phyloP scores from a whole-genome alignment of 2,329 filamentous ascomycete genomes.

The Alternaria angustiovoidea region DNA sequence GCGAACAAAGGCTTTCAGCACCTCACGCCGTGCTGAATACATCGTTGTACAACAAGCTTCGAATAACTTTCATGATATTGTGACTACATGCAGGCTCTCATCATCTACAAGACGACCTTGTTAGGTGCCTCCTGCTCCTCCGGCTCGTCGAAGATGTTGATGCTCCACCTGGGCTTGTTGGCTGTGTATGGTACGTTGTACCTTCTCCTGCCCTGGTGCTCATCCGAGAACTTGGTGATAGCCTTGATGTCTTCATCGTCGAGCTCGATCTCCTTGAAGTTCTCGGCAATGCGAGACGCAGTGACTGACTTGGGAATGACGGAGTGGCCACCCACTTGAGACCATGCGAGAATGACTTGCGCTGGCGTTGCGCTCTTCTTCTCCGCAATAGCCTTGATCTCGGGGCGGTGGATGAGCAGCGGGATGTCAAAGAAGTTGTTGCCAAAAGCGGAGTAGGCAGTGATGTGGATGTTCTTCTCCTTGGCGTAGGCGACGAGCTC shows the following conservation, averaged over 20 bases:
- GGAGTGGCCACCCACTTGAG: slow-evolving; percentile 67
- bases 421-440: slow-evolving; percentile 54
- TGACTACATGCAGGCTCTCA: neutral
- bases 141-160: slow-evolving; percentile 64
- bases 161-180: slow-evolving; percentile 63
- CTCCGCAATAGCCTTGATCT: slow-evolving; percentile 72
- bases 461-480: slow-evolving; percentile 45
- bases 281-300: slow-evolving; percentile 37
- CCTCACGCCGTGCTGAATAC: no score
- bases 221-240: slow-evolving; percentile 52
- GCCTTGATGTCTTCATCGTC: slow-evolving; percentile 35
- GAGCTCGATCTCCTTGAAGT: slow-evolving; percentile 42
- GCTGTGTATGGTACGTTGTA: slow-evolving; percentile 51
- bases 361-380: slow-evolving; percentile 72
- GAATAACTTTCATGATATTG: neutral
- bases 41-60: neutral
- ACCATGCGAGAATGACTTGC: slow-evolving; percentile 86
- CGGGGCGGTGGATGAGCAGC: slow-evolving; percentile 74
- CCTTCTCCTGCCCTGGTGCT: slow-evolving; percentile 69
- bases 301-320: slow-evolving; percentile 46
- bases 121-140: slow-evolving; percentile 61
- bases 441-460: slow-evolving; percentile 54
- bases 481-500: slow-evolving; percentile 41
- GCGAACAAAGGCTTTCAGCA: no score
- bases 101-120: slow-evolving; percentile 50